Evolutionary conservation across 352 stramenopile species (phyloP).

Genomic region (Achlya hypogyna): DNA sequence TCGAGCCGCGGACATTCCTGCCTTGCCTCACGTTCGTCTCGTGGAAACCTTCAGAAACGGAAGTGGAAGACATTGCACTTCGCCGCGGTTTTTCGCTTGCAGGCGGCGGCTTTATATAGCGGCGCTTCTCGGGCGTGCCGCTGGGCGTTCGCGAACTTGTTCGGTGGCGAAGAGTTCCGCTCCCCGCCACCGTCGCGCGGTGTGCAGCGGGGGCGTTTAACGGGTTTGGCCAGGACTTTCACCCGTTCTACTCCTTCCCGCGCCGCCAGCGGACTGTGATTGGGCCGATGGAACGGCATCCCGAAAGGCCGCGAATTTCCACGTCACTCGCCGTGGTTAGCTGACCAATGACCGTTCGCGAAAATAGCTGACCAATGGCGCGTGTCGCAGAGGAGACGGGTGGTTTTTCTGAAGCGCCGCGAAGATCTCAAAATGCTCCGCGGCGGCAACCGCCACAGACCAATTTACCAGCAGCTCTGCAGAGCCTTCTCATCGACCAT

Average conservation of each 20-base stretch:
- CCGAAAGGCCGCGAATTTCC: constrained; percentile 1
- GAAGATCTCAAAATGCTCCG: constrained; percentile 12
- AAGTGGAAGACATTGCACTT: too few relatives aligned
- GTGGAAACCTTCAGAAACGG: too few relatives aligned
- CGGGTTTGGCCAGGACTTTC: too few relatives aligned
- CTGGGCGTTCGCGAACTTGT: too few relatives aligned
- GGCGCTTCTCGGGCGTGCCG: too few relatives aligned
- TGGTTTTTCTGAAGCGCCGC: constrained; percentile 3
- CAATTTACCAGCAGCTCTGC: background rate
- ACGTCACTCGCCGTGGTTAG: background rate
- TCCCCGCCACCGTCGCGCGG: too few relatives aligned
- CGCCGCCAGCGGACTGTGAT: background rate
- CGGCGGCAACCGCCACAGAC: background rate
- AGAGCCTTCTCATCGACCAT: background rate
- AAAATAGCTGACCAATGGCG: background rate
- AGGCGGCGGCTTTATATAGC: too few relatives aligned
- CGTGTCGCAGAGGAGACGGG: background rate
- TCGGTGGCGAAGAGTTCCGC: too few relatives aligned
- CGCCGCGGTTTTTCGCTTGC: too few relatives aligned
- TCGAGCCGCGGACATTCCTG: too few relatives aligned
- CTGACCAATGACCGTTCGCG: background rate
- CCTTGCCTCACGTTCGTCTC: too few relatives aligned
- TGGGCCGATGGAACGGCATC: background rate
- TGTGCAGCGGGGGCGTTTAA: too few relatives aligned
- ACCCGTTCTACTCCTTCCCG: background rate